Evolutionary conservation across 202 grass and related monocot genomes (phyloP).

Genomic region (Schoenoplectus tabernaemontani): DNA sequence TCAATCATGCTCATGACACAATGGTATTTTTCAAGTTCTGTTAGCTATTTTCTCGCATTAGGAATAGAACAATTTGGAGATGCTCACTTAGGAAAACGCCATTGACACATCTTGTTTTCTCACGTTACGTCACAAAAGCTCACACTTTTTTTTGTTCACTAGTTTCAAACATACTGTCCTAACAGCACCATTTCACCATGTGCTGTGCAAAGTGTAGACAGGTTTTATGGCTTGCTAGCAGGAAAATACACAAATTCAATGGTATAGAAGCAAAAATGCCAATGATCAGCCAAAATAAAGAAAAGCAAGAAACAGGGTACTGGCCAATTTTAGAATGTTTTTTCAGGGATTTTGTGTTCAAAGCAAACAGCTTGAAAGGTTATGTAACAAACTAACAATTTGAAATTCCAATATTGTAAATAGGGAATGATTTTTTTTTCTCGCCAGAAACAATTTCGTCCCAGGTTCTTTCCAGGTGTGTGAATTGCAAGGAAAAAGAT

Average conservation of each 20-base stretch:
- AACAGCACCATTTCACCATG: not conserved
- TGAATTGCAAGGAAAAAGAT: not conserved
- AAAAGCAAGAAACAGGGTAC: not conserved
- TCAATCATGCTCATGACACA: not conserved
- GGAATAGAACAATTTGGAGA: too few relatives aligned
- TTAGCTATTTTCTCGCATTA: not conserved
- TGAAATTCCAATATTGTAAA: not conserved
- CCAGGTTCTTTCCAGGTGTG: not conserved
- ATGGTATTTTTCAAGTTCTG: not conserved
- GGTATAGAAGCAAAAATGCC: not conserved
- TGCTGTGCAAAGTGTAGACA: not conserved
- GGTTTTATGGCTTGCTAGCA: not conserved
- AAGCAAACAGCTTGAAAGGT: not conserved
- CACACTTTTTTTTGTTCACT: too few relatives aligned
- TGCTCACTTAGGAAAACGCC: too few relatives aligned
- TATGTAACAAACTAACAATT: not conserved
- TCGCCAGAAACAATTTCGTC: not conserved
- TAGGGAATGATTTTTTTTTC: not conserved
- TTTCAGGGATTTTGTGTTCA: conserved; percentile 1
- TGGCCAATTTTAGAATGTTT: not conserved
- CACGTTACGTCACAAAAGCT: too few relatives aligned
- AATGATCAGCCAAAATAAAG: not conserved
- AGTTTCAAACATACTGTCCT: not conserved
- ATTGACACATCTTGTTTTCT: too few relatives aligned
- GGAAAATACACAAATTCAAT: not conserved